These are phyloP conservation scores for Teratosphaeria nubilosa DNA, from an alignment of 2,329 filamentous ascomycete genomes.

Conservation along the genomic window DNA sequence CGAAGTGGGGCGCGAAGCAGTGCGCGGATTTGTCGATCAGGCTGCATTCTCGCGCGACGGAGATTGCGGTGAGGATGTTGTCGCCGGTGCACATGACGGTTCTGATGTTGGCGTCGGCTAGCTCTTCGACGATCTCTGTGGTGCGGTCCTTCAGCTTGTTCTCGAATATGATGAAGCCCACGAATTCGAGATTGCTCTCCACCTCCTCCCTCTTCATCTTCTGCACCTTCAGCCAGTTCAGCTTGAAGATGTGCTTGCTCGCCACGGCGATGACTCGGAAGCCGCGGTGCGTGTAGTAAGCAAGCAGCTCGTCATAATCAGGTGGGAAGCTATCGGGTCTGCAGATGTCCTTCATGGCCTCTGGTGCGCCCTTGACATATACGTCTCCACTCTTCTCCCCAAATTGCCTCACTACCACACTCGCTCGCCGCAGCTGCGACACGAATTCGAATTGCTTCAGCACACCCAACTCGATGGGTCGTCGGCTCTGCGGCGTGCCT, in stretches of 20 bases:
- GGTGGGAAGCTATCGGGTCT: conserved; percentile 69
- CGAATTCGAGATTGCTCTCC: conserved; percentile 73
- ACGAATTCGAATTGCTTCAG: conserved; percentile 90
- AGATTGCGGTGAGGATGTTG: conserved; percentile 94
- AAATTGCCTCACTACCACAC: conserved; percentile 83
- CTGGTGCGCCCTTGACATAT: conserved; percentile 92
- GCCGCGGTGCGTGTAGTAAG: conserved; percentile 87
- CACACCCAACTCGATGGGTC: conserved; percentile 74
- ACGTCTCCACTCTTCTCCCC: conserved; percentile 74
- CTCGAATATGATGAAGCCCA: conserved; percentile 96
- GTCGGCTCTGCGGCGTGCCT: conserved; percentile 32
- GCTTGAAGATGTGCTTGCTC: conserved; percentile 72
- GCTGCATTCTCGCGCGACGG: conserved; percentile 81
- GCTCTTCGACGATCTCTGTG: conserved; percentile 67
- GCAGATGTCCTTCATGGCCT: conserved; percentile 94
- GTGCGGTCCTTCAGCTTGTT: conserved; percentile 94
- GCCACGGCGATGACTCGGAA: conserved; percentile 96
- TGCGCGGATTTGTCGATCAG: conserved; percentile 71
- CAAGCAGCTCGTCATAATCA: conserved; percentile 82
- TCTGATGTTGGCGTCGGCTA: conserved; percentile 72
- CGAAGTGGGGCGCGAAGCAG: conserved; percentile 86
- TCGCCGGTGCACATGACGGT: conserved; percentile 96
- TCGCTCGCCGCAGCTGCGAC: conserved; percentile 81
- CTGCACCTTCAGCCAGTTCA: conserved; percentile 89
- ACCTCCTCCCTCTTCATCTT: conserved; percentile 84